These are phyloP conservation scores for Phytophthora megakarya DNA, from an alignment of 352 stramenopile genomes.

Conservation along the genomic window DNA sequence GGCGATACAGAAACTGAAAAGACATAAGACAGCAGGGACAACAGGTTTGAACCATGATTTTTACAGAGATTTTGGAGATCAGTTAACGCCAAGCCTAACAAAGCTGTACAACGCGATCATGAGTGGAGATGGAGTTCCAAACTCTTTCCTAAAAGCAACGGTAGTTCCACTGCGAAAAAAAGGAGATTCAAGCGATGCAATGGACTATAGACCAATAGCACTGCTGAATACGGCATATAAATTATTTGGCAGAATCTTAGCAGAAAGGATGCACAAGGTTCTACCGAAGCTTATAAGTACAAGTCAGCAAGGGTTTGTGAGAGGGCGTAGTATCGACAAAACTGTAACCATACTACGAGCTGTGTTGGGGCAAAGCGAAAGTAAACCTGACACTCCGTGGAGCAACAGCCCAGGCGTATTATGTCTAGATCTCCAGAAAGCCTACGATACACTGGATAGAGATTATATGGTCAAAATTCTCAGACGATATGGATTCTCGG, in stretches of 20 bases:
- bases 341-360: background rate
- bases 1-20: background rate
- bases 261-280: too few relatives aligned
- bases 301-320: too few relatives aligned
- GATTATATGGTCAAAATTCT: background rate
- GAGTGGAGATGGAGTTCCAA: background rate
- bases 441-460: background rate
- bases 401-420: background rate
- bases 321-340: too few relatives aligned
- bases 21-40: background rate
- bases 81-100: background rate
- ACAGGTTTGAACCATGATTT: constrained; percentile 1
- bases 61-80: background rate
- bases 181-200: too few relatives aligned
- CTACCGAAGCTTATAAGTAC: too few relatives aligned
- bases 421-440: constrained; percentile 5
- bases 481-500: background rate
- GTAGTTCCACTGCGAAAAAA: too few relatives aligned
- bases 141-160: background rate
- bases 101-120: background rate
- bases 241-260: too few relatives aligned
- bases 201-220: background rate
- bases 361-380: background rate
- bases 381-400: background rate
- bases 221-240: too few relatives aligned